Percentiles rank a stretch among this genome's conserved stretches.
Conservation (phyloP, 768 basidiomycete genomes). For the Lactarius psammicola region DNA sequence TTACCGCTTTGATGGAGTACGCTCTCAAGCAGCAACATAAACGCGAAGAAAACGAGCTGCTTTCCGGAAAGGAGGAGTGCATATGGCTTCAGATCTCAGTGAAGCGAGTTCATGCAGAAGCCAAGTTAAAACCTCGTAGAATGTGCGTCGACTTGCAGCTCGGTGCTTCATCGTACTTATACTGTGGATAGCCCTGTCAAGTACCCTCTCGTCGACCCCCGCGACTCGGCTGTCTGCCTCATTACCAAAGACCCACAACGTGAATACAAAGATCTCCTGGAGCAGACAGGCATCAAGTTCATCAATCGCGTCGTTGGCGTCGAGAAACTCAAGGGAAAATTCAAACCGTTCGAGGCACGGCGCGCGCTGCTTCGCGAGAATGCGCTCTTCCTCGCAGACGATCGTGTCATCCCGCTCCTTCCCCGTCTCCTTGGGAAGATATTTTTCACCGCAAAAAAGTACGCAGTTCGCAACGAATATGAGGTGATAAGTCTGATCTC, state of each 20-base stretch:
- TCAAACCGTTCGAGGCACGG: conserved; percentile 79
- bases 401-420: conserved; percentile 81
- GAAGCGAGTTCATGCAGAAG: conserved; percentile 74
- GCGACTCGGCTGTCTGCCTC: conserved; percentile 77
- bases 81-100: conserved; percentile 89
- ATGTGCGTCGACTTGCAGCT: conserved; percentile 57
- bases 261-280: conserved; percentile 92
- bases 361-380: conserved; percentile 84
- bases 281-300: conserved; percentile 76
- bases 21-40: conserved; percentile 61
- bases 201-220: conserved; percentile 81
- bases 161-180: neutral
- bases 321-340: conserved; percentile 91
- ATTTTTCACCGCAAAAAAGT: conserved; percentile 98
- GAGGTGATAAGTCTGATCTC: conserved; percentile 15
- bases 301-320: conserved; percentile 90
- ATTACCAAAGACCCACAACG: conserved; percentile 96
- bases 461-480: conserved; percentile 33
- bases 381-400: conserved; percentile 91
- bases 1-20: conserved; percentile 75
- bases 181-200: conserved; percentile 57
- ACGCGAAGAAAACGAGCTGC: conserved; percentile 68
- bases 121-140: conserved; percentile 75
- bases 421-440: conserved; percentile 84
- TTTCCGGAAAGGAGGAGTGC: conserved; percentile 76